Evolutionary conservation across 169 alveolate genomes (phyloP).

Genomic region (Perkinsus chesapeaki): DNA sequence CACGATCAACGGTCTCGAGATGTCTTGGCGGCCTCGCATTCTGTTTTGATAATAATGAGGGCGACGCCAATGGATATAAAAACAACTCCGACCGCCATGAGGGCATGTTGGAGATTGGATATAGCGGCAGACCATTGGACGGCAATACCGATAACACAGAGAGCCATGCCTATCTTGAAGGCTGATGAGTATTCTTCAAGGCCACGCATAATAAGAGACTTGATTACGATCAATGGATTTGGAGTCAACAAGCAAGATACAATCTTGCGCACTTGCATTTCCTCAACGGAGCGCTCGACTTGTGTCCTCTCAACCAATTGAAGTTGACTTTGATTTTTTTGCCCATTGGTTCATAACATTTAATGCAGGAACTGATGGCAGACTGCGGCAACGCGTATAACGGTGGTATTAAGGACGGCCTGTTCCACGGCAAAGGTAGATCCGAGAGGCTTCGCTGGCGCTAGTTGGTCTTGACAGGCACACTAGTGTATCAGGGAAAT

Average conservation of each 20-base stretch:
- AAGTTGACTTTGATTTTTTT: neutral
- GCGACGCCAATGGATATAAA: neutral
- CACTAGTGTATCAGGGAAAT: slow-evolving; percentile 68
- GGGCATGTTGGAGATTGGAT: neutral
- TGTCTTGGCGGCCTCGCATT: neutral
- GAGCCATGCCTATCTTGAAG: neutral
- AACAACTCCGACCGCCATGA: neutral
- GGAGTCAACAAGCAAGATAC: neutral
- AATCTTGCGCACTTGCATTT: neutral
- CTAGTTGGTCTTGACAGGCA: slow-evolving; percentile 36
- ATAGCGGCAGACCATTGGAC: neutral
- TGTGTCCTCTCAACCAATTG: neutral
- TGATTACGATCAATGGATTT: neutral
- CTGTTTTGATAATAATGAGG: neutral
- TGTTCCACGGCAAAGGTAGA: slow-evolving; percentile 68
- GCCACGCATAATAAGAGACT: neutral
- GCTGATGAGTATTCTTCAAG: neutral
- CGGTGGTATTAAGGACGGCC: slow-evolving; percentile 83
- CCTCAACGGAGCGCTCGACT: neutral
- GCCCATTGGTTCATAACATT: neutral
- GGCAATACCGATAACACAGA: neutral
- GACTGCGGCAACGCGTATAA: slow-evolving; percentile 69
- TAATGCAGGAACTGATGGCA: neutral
- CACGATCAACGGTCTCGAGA: neutral
- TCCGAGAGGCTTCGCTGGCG: neutral